Evolutionary conservation across 1,284 basidiomycete genomes (phyloP).

Genomic region (Microbotryum silenes-acaulis): DNA sequence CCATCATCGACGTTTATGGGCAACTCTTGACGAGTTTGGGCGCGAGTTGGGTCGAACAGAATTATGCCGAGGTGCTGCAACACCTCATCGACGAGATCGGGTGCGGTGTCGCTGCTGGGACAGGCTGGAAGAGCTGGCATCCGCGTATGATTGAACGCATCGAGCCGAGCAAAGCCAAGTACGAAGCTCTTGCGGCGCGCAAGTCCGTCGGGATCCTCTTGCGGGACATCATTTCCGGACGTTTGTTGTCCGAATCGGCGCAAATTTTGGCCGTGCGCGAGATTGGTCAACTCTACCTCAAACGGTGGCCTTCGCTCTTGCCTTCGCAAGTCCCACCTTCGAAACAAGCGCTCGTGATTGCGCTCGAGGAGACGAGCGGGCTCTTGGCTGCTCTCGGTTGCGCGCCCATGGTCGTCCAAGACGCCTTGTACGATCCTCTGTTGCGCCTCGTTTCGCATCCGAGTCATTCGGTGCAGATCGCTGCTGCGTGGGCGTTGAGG

Average conservation of each 20-base stretch:
- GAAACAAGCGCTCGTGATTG: slow-evolving; percentile 64
- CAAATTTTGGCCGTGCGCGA: slow-evolving; percentile 88
- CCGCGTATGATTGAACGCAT: slow-evolving; percentile 19
- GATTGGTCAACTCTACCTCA: slow-evolving; percentile 68
- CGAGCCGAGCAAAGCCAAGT: slow-evolving; percentile 46
- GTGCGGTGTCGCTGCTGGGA: slow-evolving; percentile 46
- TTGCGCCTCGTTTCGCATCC: slow-evolving; percentile 79
- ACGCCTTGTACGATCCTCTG: slow-evolving; percentile 77
- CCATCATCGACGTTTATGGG: slow-evolving; percentile 82
- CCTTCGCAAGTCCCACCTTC: slow-evolving; percentile 69
- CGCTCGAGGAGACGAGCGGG: slow-evolving; percentile 74
- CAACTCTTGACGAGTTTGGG: slow-evolving; percentile 71
- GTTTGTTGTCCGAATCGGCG: slow-evolving; percentile 84
- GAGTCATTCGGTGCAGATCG: slow-evolving; percentile 74
- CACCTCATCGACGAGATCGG: slow-evolving; percentile 65
- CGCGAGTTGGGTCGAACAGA: slow-evolving; percentile 65
- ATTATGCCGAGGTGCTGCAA: slow-evolving; percentile 68
- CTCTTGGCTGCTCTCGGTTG: slow-evolving; percentile 85
- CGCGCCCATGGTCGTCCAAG: slow-evolving; percentile 80
- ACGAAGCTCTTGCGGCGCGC: slow-evolving; percentile 66
- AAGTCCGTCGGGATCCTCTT: slow-evolving; percentile 68
- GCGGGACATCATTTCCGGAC: slow-evolving; percentile 74
- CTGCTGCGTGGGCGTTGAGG: slow-evolving; percentile 76
- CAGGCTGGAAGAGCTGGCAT: slow-evolving; percentile 27
- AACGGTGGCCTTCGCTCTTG: slow-evolving; percentile 86